Conservation (phyloP, 257 asterid genomes). For the Euphrasia confusa region DNA sequence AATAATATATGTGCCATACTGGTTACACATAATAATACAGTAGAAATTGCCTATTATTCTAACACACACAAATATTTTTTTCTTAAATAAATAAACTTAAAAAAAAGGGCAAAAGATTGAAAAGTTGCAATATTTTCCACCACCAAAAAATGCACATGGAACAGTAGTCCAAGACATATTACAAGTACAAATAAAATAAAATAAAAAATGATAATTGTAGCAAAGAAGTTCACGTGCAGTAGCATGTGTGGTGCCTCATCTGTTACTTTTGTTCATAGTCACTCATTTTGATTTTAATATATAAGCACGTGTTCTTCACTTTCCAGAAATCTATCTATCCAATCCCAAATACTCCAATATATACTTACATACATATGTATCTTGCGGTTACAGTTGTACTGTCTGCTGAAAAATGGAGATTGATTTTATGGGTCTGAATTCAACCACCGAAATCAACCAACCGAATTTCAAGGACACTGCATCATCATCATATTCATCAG, state of each 20-base stretch:
- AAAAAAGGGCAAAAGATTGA: too few relatives aligned
- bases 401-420: conserved; percentile 35
- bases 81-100: too few relatives aligned
- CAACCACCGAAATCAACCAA: conserved; percentile 15
- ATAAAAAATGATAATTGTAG: neutral
- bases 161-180: neutral
- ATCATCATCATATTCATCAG: conserved; percentile 7
- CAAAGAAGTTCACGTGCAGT: conserved; percentile 29
- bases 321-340: conserved; percentile 12
- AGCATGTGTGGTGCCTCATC: conserved; percentile 21
- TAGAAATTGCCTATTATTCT: too few relatives aligned
- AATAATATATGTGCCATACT: too few relatives aligned
- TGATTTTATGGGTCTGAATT: conserved; percentile 41
- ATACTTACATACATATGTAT: neutral
- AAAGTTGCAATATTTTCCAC: neutral
- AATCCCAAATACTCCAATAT: too few relatives aligned
- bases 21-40: too few relatives aligned
- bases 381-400: neutral
- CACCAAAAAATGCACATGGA: neutral
- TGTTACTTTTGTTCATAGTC: conserved; percentile 11
- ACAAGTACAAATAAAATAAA: too few relatives aligned
- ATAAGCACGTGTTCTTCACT: conserved; percentile 44
- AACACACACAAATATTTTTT: too few relatives aligned
- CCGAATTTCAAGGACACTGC: neutral
- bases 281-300: conserved; percentile 8